Evolutionary conservation across 805 yeast species (phyloP).

Genomic region (Saccharomyces kudriavzevii): DNA sequence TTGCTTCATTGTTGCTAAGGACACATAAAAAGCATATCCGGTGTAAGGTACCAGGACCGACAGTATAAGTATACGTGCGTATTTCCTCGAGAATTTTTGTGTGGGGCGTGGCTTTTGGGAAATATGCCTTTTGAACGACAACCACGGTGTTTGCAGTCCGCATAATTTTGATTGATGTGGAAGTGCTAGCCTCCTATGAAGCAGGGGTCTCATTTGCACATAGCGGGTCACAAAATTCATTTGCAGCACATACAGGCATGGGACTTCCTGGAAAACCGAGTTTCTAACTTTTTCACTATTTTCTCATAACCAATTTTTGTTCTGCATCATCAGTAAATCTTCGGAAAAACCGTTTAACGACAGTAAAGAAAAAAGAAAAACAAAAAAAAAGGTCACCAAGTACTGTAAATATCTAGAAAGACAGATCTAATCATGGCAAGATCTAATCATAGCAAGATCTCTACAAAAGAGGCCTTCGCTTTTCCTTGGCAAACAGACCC

Average conservation of each 20-base stretch:
- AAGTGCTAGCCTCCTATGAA: background rate
- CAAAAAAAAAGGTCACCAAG: background rate
- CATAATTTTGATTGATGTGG: background rate
- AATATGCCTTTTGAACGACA: background rate
- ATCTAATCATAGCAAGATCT: no score
- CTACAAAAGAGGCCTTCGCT: background rate
- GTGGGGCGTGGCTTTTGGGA: background rate
- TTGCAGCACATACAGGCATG: background rate
- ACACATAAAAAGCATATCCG: slow-evolving; percentile 56
- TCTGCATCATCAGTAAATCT: background rate
- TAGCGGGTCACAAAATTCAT: background rate
- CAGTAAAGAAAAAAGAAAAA: background rate
- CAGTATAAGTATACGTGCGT: slow-evolving; percentile 12
- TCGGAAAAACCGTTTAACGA: background rate
- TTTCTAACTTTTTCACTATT: background rate
- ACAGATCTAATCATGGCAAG: background rate
- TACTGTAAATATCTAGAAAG: background rate
- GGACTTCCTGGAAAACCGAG: background rate
- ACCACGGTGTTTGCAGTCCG: background rate
- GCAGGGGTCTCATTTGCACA: background rate
- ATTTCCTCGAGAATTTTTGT: slow-evolving; percentile 10
- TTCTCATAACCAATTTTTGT: background rate
- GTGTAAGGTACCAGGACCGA: slow-evolving; percentile 43
- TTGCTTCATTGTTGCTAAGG: slow-evolving; percentile 44
- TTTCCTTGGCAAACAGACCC: background rate